Percentiles rank a stretch among this genome's conserved stretches.
phyloP scores from a whole-genome alignment of 2,329 filamentous ascomycete genomes.

The Stromatinia cepivora region DNA sequence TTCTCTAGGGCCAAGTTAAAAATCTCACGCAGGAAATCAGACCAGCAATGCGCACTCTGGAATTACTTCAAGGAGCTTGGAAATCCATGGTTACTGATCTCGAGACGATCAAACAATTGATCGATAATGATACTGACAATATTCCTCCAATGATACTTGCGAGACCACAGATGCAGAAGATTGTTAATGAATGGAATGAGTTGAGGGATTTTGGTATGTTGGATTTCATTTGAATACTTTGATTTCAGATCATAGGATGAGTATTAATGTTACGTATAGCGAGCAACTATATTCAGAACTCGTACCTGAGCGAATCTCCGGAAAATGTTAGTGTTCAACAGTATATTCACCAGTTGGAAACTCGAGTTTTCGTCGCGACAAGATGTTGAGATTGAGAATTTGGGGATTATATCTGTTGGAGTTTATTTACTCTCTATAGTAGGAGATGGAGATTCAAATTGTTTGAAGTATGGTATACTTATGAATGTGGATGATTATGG shows the following conservation, averaged over 20 bases:
- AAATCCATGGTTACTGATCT: constrained; percentile 9
- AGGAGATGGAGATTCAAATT: not conserved
- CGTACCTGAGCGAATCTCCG: constrained; percentile 2
- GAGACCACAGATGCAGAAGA: constrained; percentile 1
- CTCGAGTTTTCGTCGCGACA: not conserved
- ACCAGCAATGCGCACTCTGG: constrained; percentile 6
- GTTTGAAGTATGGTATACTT: too few species aligned
- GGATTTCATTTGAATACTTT: too few species aligned
- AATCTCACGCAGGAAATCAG: not conserved
- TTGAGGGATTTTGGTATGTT: constrained; percentile 10
- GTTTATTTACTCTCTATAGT: too few species aligned
- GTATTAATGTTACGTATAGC: not conserved
- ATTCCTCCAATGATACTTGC: constrained; percentile 9
- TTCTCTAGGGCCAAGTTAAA: not conserved
- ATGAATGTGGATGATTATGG: too few species aligned
- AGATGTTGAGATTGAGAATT: not conserved
- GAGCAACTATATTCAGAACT: constrained; percentile 11
- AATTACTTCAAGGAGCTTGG: constrained; percentile 8
- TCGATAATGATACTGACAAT: not conserved
- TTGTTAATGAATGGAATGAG: constrained; percentile 8
- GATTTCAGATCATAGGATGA: accelerated
- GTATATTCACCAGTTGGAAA: constrained; percentile 2
- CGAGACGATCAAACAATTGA: not conserved
- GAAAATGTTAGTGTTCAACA: constrained; percentile 1
- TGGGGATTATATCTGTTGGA: not conserved